Percentiles rank a stretch among this genome's conserved stretches.
Evolutionary conservation across 140 eudicot genomes (phyloP).

Genomic region (Flaveria floridana): DNA sequence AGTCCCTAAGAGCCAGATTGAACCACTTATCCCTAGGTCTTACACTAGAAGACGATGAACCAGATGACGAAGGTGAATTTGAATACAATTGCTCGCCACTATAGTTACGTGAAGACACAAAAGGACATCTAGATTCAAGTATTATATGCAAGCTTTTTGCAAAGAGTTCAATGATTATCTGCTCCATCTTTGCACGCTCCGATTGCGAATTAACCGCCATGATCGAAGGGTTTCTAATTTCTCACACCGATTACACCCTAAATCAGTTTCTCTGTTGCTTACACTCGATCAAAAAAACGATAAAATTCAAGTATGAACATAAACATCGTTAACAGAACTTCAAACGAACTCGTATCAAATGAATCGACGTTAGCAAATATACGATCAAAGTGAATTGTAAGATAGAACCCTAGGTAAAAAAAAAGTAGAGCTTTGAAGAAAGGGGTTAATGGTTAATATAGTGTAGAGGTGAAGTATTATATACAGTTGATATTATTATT

Average conservation of each 20-base stretch:
- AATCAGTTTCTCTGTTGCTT: constrained; percentile 6
- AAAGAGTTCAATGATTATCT: constrained; percentile 75
- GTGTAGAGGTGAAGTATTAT: constrained; percentile 16
- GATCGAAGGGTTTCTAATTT: background rate
- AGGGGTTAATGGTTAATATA: background rate
- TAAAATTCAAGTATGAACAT: background rate
- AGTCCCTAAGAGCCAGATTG: constrained; percentile 70
- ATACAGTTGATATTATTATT: constrained; percentile 6
- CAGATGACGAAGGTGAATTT: constrained; percentile 77
- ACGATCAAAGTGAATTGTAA: constrained; percentile 18
- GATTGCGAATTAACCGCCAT: constrained; percentile 55
- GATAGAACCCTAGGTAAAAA: constrained; percentile 25
- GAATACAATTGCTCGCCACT: constrained; percentile 78
- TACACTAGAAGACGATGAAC: constrained; percentile 62
- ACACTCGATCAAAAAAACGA: background rate
- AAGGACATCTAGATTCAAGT: constrained; percentile 78
- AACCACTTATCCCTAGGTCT: constrained; percentile 88
- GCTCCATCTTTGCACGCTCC: constrained; percentile 79
- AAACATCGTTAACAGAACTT: constrained; percentile 7
- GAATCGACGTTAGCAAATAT: constrained; percentile 27
- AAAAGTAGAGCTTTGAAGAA: background rate
- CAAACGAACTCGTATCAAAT: constrained; percentile 21
- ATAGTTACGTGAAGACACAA: constrained; percentile 70
- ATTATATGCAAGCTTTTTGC: constrained; percentile 76
- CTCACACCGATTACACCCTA: background rate